Base-by-base conservation (phyloP, 805 yeast species). In the Saccharomycopsis sp. region DNA sequence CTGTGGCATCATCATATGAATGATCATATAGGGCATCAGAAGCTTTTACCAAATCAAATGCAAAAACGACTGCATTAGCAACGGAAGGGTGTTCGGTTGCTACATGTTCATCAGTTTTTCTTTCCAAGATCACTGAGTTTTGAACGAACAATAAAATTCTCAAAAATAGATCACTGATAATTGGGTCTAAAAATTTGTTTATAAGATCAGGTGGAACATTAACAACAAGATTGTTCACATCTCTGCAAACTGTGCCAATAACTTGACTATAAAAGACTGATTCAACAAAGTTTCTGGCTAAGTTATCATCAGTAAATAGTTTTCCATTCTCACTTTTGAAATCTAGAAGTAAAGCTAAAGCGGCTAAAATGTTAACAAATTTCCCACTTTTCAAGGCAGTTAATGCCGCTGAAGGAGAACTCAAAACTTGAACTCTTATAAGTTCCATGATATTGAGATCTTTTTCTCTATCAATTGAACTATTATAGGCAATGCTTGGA, bases 351-450 rank as follows among this genome's bases (percentile, higher is more conserved):
- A 10, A 10, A 30, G 10, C 26, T 8, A 23, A 10, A 23, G 26
- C 26, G 26, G 10, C 26, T 10, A 23, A 23, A 23, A 23, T 8
- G 10, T 23, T 6, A 8, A 23, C 26, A 10, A 8, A 28, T 28
- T 9, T 28, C 8, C 31, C 31, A 5, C 13, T n/a, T 10, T 8
- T n/a, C 8, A 28, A 5, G 8, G 31, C 8, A 8, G 6, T 9
- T 10, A n/a, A 9, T 23, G 42, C 36, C 48, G 81, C 79, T 0
- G 87, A 72, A 0, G 96, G 96, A 40, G 94, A 80, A 0, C 96
- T 88, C 58, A 87, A 87, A 18, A 92, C 61, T 59, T 92, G 98
- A 0, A 89, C 77, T 0, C 94, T 76, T 17, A 89, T 61, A 29
- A 79, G 74, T 29, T 78, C 70, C 63, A 88, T 67, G 3, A 83